Conservation (phyloP, 352 stramenopile genomes). For the Saprolegnia parasitica region DNA sequence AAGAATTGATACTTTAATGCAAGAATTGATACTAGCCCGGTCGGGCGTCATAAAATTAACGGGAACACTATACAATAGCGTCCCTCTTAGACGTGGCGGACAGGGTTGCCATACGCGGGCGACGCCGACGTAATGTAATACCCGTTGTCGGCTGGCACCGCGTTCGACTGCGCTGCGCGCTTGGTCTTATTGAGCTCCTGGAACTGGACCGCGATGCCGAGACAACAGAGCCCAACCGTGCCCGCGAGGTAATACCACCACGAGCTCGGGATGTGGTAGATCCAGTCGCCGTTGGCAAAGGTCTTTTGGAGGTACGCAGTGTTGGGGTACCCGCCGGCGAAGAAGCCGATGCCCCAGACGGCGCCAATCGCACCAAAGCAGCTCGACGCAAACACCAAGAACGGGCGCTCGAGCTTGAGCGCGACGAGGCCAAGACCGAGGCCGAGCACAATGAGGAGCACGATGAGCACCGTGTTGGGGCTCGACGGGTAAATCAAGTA, state of each 20-base stretch:
- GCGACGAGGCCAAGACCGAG: slow-evolving; percentile 40
- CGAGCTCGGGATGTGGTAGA: slow-evolving; percentile 48
- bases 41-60: too few relatives aligned
- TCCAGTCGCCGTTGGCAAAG: slow-evolving; percentile 39
- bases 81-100: slow-evolving; percentile 38
- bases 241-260: slow-evolving; percentile 59
- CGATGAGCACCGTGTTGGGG: slow-evolving; percentile 40
- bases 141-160: neutral
- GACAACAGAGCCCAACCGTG: slow-evolving; percentile 47
- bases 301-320: slow-evolving; percentile 1
- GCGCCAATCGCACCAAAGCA: slow-evolving; percentile 47
- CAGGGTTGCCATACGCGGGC: neutral
- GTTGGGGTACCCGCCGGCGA: slow-evolving; percentile 29
- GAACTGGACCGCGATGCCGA: slow-evolving; percentile 58
- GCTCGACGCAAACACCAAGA: slow-evolving; percentile 49
- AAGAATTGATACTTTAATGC: too few relatives aligned
- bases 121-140: neutral
- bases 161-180: neutral
- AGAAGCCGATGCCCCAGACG: slow-evolving; percentile 61
- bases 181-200: slow-evolving; percentile 15
- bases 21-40: too few relatives aligned
- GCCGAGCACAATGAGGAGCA: slow-evolving; percentile 44
- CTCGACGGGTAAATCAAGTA: slow-evolving; percentile 37
- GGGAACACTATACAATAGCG: too few relatives aligned
- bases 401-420: slow-evolving; percentile 47